A percentile compares a stretch with the other conserved stretches of the same genome.
Conservation (phyloP, 2,329 filamentous ascomycete genomes). For the Ophiostoma perfectum region DNA sequence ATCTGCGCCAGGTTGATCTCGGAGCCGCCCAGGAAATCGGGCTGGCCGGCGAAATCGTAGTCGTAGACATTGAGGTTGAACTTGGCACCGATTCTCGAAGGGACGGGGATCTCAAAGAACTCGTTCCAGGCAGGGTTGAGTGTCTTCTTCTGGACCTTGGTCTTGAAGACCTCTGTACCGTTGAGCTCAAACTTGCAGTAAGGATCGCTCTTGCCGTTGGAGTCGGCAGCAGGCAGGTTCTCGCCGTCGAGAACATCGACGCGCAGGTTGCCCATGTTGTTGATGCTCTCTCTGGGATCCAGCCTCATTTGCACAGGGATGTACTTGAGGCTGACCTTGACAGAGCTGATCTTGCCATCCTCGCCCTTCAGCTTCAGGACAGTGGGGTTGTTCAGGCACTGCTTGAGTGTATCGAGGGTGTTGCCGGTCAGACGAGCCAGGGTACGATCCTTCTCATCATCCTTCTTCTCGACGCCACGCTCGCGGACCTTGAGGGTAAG, state of each 20-base stretch:
- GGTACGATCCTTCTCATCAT: constrained; percentile 62
- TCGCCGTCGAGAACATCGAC: constrained; percentile 86
- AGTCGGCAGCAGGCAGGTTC: constrained; percentile 86
- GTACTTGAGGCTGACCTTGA: constrained; percentile 91
- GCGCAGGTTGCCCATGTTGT: constrained; percentile 93
- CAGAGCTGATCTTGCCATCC: constrained; percentile 67
- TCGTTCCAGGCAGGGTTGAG: constrained; percentile 94
- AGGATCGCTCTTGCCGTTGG: constrained; percentile 94
- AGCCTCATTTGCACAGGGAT: constrained; percentile 91
- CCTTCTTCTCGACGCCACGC: constrained; percentile 62
- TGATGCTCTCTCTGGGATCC: constrained; percentile 93
- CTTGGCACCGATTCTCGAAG: constrained; percentile 77
- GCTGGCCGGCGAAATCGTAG: constrained; percentile 94
- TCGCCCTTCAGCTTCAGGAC: constrained; percentile 73
- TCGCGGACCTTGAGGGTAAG: constrained; percentile 83
- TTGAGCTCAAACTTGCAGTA: constrained; percentile 94
- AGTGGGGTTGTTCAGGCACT: constrained; percentile 87
- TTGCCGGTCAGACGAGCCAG: constrained; percentile 79
- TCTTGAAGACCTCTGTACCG: constrained; percentile 87
- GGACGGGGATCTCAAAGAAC: constrained; percentile 77
- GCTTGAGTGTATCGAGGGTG: constrained; percentile 80
- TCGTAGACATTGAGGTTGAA: constrained; percentile 84
- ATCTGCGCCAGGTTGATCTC: constrained; percentile 70
- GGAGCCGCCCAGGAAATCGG: constrained; percentile 78
- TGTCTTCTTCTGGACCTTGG: constrained; percentile 94